Conservation (phyloP, 768 basidiomycete species). For the Leccinellum albellum region DNA sequence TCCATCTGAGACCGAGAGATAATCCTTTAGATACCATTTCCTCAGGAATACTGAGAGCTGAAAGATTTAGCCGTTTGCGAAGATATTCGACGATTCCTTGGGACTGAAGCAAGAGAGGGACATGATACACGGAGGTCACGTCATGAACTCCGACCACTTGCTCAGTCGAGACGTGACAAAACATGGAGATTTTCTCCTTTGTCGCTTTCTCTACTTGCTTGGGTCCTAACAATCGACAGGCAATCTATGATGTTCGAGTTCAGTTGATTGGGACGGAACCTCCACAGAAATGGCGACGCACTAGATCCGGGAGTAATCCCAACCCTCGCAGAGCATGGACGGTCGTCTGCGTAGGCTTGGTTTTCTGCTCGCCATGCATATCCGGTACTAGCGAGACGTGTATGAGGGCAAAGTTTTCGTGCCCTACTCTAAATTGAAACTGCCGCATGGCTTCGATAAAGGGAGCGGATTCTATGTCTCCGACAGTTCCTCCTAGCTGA, state of each 20-base stretch:
- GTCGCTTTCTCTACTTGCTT: constrained; percentile 80
- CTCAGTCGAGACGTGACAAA: constrained; percentile 89
- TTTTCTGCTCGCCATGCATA: constrained; percentile 98
- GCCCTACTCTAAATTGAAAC: constrained; percentile 97
- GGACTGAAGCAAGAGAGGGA: constrained; percentile 84
- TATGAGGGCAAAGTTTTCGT: constrained; percentile 94
- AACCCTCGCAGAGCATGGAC: constrained; percentile 91
- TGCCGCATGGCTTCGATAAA: constrained; percentile 99
- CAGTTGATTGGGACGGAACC: not conserved
- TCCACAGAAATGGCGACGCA: constrained; percentile 34
- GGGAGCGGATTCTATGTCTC: constrained; percentile 97
- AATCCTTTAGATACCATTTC: constrained; percentile 59
- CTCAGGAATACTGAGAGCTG: constrained; percentile 48
- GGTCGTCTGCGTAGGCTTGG: constrained; percentile 97
- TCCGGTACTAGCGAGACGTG: constrained; percentile 98
- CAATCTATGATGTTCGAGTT: constrained; percentile 56
- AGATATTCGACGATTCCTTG: constrained; percentile 92
- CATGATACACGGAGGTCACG: constrained; percentile 95
- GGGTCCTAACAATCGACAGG: constrained; percentile 81
- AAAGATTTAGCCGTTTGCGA: constrained; percentile 74
- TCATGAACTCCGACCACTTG: constrained; percentile 96
- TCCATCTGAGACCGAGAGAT: constrained; percentile 74
- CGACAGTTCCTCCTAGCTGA: constrained; percentile 97
- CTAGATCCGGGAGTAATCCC: constrained; percentile 89
- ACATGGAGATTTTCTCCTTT: constrained; percentile 97